phyloP scores from a whole-genome alignment of 2,329 filamentous ascomycete genomes.

The Teratosphaeria zuluensis region DNA sequence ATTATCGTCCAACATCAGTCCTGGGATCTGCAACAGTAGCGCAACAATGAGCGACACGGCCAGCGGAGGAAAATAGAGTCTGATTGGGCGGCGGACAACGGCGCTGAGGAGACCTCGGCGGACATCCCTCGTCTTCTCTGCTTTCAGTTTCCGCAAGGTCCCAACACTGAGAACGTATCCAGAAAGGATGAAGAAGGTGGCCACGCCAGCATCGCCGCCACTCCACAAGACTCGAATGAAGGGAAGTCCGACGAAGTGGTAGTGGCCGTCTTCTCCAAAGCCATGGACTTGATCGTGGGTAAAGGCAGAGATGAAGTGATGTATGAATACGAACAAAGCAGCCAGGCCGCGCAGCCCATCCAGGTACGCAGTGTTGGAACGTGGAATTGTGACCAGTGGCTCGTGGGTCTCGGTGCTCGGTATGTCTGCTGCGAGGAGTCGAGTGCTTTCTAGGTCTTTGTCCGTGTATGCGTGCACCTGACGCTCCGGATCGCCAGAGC shows the following conservation, averaged over 20 bases:
- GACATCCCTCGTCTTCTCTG: not conserved
- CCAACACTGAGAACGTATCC: slow-evolving; percentile 41
- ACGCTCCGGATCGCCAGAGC: no score
- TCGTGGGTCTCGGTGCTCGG: no score
- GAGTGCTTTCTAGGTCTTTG: no score
- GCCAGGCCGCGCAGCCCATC: no score
- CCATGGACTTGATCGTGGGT: no score
- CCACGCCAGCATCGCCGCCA: slow-evolving; percentile 50
- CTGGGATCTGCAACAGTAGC: slow-evolving; percentile 41
- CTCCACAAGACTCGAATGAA: slow-evolving; percentile 49
- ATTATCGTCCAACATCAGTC: slow-evolving; percentile 18
- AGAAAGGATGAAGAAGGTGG: slow-evolving; percentile 42
- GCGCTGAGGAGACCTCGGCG: slow-evolving; percentile 22
- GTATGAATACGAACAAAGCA: not conserved
- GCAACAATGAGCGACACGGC: slow-evolving; percentile 44
- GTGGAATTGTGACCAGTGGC: no score
- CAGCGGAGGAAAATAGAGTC: slow-evolving; percentile 41
- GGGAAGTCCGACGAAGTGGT: slow-evolving; percentile 37
- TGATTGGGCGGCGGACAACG: slow-evolving; percentile 38
- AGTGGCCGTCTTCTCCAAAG: not conserved
- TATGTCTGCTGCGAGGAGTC: no score
- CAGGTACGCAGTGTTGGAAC: no score
- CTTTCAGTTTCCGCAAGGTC: not conserved
- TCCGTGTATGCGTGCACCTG: no score
- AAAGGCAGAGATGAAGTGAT: not conserved